Evolutionary conservation across 2,329 filamentous ascomycete species (phyloP), one percentile per base, ranked within the genome.

Genomic region (Coniochaeta prunicola): DNA sequence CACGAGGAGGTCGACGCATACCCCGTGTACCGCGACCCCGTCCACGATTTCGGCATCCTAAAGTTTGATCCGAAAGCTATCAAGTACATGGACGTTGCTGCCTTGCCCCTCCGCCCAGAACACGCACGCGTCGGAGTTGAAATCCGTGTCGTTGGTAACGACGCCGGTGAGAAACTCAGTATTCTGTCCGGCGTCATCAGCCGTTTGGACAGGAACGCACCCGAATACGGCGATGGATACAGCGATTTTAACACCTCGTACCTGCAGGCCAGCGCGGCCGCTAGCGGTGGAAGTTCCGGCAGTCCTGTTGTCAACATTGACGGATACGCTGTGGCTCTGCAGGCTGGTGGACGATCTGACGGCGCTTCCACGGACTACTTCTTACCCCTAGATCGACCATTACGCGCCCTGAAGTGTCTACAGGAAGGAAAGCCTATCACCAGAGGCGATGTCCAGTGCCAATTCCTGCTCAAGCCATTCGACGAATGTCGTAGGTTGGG

Each of bases 301-400:
- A 96, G 90, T 85, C 94, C 94, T 0, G 94, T 99, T 0, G 92
- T 99, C 62, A 96, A 97, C 74, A 89, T 96, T 61, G 91, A 96
- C 72, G 94, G 94, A 12, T 89, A 87, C 69, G 94, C 92, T 5
- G 88, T 99, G 59, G 94, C 94, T 40, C 77, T 99, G 50, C 94
- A 99, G 74, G 94, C 94, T 53, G 94, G 96, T 62, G 94, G 94
- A 50, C 85, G 94, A 73, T 90, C 91, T 31, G 94, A 99, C 70
- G 93, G 93, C 61, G 94, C 94, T 50, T 93, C 96, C 13, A 99
- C 94, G 21, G 94, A 99, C 72, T 99, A 99, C 73, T 97, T 99
- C 74, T 79, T 99, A 5, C 94, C 94, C 1, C 80, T 99, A 15
- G 93, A 99, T 71, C 88, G 94, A 59, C 94, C 96, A 0, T 75